Evolutionary conservation across 2,329 filamentous ascomycete species (phyloP).

Genomic region (Metarhizium guizhouense): DNA sequence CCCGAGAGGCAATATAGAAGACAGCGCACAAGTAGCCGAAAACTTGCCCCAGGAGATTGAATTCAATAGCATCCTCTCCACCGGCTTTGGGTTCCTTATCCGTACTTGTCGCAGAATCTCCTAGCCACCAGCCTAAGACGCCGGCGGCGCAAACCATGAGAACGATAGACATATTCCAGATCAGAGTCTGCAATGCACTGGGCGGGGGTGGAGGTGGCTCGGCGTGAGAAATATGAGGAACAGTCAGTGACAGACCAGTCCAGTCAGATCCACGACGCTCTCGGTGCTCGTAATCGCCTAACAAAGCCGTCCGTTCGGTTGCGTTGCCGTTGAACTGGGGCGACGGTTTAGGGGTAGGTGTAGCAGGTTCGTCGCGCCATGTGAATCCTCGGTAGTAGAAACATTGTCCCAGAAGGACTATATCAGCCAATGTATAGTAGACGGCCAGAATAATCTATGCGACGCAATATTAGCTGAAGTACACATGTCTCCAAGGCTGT

Average conservation of each 20-base stretch:
- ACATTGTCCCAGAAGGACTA: constrained; percentile 80
- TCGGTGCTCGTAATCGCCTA: constrained; percentile 32
- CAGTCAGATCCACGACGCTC: constrained; percentile 46
- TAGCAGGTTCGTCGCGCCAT: constrained; percentile 43
- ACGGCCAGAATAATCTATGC: constrained; percentile 73
- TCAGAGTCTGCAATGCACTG: constrained; percentile 45
- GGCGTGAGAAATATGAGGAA: constrained; percentile 56
- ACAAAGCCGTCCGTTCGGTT: constrained; percentile 44
- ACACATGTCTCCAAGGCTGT: not conserved
- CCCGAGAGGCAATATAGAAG: constrained; percentile 79
- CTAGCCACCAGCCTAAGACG: constrained; percentile 76
- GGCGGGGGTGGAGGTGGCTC: constrained; percentile 36
- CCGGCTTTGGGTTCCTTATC: constrained; percentile 29
- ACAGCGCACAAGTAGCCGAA: constrained; percentile 90
- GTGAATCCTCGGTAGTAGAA: constrained; percentile 93
- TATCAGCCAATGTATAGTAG: constrained; percentile 86
- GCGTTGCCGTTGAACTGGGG: constrained; percentile 24
- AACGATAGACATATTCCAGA: constrained; percentile 70
- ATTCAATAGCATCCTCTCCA: constrained; percentile 44
- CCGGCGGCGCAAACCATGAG: constrained; percentile 78
- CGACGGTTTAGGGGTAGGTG: constrained; percentile 31
- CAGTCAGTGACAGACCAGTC: constrained; percentile 68
- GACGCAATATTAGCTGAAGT: not conserved
- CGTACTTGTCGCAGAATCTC: constrained; percentile 25
- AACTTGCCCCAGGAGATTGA: constrained; percentile 74